Conservation (phyloP, 345 rosid species). For the Eucalyptus albens region DNA sequence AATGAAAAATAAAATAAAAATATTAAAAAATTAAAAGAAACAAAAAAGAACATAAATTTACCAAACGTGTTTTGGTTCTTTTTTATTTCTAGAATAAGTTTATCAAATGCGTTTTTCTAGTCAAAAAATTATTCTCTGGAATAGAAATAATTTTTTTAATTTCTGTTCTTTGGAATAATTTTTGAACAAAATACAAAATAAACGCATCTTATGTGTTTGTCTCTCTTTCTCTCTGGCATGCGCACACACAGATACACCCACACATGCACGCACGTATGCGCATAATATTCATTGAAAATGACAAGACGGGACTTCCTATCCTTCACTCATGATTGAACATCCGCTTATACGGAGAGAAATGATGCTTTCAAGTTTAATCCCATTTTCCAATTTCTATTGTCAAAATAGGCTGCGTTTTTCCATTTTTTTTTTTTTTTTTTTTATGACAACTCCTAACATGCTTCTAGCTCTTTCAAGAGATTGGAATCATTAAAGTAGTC, state of each 20-base stretch:
- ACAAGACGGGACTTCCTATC: not conserved
- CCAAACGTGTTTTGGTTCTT: no score
- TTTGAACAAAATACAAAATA: no score
- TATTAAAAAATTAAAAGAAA: no score
- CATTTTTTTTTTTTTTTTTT: not conserved
- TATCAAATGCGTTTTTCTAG: no score
- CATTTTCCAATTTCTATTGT: not conserved
- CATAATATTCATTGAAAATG: not conserved
- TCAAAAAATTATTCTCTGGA: accelerated
- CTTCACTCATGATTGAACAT: not conserved
- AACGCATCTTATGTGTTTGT: accelerated
- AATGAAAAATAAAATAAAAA: no score
- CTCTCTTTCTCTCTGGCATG: not conserved
- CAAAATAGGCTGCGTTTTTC: not conserved
- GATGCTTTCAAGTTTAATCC: not conserved
- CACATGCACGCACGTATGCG: not conserved
- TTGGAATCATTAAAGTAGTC: not conserved
- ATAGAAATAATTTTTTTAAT: no score
- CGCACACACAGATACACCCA: not conserved
- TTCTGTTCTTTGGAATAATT: no score
- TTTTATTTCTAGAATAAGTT: no score
- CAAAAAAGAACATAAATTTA: no score
- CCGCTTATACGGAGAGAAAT: not conserved
- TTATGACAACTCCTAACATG: not conserved
- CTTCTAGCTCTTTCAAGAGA: not conserved